These are phyloP conservation scores for Coniferiporia sulphurascens DNA, from an alignment of 1,284 basidiomycete genomes.

Conservation along the genomic window DNA sequence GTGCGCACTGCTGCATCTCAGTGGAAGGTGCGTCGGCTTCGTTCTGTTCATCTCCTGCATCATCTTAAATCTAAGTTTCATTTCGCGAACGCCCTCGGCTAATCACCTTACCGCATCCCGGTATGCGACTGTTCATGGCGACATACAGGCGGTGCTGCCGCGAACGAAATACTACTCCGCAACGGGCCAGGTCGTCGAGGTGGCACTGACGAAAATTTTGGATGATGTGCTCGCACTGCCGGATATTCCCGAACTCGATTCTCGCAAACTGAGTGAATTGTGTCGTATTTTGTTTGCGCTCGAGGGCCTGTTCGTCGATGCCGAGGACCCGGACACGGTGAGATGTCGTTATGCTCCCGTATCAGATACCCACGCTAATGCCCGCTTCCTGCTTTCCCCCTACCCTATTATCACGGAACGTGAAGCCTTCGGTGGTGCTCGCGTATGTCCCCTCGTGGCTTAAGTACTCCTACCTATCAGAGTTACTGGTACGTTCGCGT, in stretches of 20 bases:
- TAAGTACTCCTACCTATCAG: slow-evolving; percentile 89
- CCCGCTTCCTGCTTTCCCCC: background rate
- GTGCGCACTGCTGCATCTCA: slow-evolving; percentile 61
- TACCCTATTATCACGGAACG: background rate
- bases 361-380: background rate
- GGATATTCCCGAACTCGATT: slow-evolving; percentile 92
- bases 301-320: slow-evolving; percentile 65
- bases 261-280: slow-evolving; percentile 76
- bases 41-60: slow-evolving; percentile 1
- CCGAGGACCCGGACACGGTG: slow-evolving; percentile 58
- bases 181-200: slow-evolving; percentile 74
- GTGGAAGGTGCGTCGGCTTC: slow-evolving; percentile 59
- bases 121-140: background rate
- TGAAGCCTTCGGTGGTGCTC: slow-evolving; percentile 62
- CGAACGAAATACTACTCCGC: slow-evolving; percentile 64
- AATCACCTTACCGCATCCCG: background rate
- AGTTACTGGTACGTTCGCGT: slow-evolving; percentile 66
- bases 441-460: slow-evolving; percentile 89
- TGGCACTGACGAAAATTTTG: slow-evolving; percentile 65
- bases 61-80: slow-evolving; percentile 1
- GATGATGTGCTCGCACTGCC: slow-evolving; percentile 73
- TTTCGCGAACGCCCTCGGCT: background rate
- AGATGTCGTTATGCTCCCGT: slow-evolving; percentile 16
- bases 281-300: slow-evolving; percentile 76
- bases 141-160: slow-evolving; percentile 47